These are phyloP conservation scores for Straminergon stramineum DNA, from an alignment of 225 moss, liverwort and hornwort genomes.

Conservation along the genomic window DNA sequence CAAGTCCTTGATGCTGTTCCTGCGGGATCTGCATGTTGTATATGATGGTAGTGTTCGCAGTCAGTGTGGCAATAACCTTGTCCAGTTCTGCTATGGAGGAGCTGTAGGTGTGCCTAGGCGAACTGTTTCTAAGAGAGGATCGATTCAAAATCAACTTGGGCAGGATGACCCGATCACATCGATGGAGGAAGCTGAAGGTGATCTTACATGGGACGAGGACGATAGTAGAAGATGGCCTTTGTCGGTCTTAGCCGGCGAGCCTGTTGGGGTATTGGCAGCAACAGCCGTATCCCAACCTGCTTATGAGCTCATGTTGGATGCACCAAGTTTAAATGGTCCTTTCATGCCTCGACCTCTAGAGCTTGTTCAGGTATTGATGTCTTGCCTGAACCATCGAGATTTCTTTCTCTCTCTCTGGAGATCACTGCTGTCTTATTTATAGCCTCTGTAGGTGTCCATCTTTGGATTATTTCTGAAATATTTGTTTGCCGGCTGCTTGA, in stretches of 20 bases:
- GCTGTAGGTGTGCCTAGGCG: slow-evolving; percentile 23
- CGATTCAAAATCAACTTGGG: slow-evolving; percentile 13
- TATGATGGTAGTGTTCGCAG: slow-evolving; percentile 84
- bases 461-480: background rate
- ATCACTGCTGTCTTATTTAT: background rate
- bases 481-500: background rate
- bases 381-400: background rate
- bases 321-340: slow-evolving; percentile 56
- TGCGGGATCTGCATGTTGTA: slow-evolving; percentile 58
- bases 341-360: slow-evolving; percentile 57
- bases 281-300: slow-evolving; percentile 82
- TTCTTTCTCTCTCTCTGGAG: background rate
- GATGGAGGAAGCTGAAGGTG: background rate
- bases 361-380: slow-evolving; percentile 58
- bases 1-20: slow-evolving; percentile 66
- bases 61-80: slow-evolving; percentile 47
- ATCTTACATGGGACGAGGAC: slow-evolving; percentile 18
- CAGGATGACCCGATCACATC: background rate
- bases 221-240: slow-evolving; percentile 22
- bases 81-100: slow-evolving; percentile 70
- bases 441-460: background rate
- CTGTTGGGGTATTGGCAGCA: slow-evolving; percentile 84
- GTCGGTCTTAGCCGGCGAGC: slow-evolving; percentile 69
- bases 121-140: background rate
- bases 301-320: slow-evolving; percentile 67